Evolutionary conservation across 1,139 yeast genomes (phyloP), one percentile per base, ranked within the genome.

Genomic region (Candida neerlandica): DNA sequence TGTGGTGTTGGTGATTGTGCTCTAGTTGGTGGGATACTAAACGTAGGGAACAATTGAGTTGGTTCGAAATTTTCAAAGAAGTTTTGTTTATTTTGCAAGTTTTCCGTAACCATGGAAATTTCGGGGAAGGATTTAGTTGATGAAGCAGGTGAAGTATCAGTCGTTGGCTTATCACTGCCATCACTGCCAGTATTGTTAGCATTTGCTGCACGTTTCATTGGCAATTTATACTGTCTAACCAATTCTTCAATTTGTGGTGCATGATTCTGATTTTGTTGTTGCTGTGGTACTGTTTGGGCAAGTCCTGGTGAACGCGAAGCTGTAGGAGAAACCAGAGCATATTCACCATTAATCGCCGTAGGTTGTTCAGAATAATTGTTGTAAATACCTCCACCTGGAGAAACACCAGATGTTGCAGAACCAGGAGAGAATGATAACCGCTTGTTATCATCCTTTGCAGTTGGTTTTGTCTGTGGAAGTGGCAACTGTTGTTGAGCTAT

Each of bases 11-110:
- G 77, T 3, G 77, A 69, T 51, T 72, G 78, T 0, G 67, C 68
- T 51, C 77, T 61, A 1, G 77, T 71, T 10, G 73, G 69, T 1
- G 78, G 76, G 23, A 63, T 54, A 54, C 78, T 72, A 44, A 56
- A 58, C 35, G 65, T 73, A 14, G 81, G 81, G 55, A 78, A 78
- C 58, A 78, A 71, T 55, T 78, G 81, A 1, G 79, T 70, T 11
- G 81, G 81, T 53, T 77, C 79, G 56, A 76, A 77, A 57, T 75
- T 75, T 45, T 75, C 79, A 55, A 74, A 70, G 56, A 76, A 77
- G 50, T 71, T 70, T 44, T 65, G 70, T 51, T 69, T 71, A 16
- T 73, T 63, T 6, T 78, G 78, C 53, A 74, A 59, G 42, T 63
- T 69, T 53, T 77, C 81, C 1, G 81, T 77, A 5, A 77, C 81